Percentiles rank a stretch among this genome's conserved stretches.
Evolutionary conservation across 768 basidiomycete species (phyloP).

Genomic region (Hortiboletus campestris): DNA sequence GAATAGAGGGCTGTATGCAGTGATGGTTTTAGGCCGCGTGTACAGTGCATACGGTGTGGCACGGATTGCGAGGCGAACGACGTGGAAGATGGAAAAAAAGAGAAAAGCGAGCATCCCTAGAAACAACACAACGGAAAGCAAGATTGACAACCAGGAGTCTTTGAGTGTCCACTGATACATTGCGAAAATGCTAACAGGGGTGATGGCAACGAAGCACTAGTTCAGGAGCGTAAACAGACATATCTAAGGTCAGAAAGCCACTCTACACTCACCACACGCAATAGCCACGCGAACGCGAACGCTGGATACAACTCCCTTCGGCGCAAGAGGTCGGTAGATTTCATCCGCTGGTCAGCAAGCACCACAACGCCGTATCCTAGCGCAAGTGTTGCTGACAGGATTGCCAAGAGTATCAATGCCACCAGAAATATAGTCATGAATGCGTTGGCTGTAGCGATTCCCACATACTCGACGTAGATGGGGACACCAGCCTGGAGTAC

Average conservation of each 20-base stretch:
- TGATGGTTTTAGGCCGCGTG: conserved; percentile 36
- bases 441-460: conserved; percentile 82
- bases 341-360: conserved; percentile 21
- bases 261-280: conserved; percentile 59
- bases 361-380: conserved; percentile 49
- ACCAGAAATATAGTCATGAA: conserved; percentile 88
- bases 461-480: conserved; percentile 72
- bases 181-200: conserved; percentile 73
- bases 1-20: conserved; percentile 56
- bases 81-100: conserved; percentile 45
- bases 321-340: conserved; percentile 15
- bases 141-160: conserved; percentile 83
- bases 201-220: conserved; percentile 60
- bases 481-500: conserved; percentile 79
- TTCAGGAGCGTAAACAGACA: background rate
- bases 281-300: conserved; percentile 57
- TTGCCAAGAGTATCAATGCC: conserved; percentile 63
- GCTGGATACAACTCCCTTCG: conserved; percentile 38
- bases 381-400: conserved; percentile 50
- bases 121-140: conserved; percentile 74
- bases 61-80: conserved; percentile 46
- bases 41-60: conserved; percentile 39
- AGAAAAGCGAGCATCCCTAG: conserved; percentile 50
- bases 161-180: conserved; percentile 90
- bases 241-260: background rate